A percentile compares a stretch with the other conserved stretches of the same genome.
Conservation (phyloP, 140 eudicot genomes). For the Cichorium intybus region DNA sequence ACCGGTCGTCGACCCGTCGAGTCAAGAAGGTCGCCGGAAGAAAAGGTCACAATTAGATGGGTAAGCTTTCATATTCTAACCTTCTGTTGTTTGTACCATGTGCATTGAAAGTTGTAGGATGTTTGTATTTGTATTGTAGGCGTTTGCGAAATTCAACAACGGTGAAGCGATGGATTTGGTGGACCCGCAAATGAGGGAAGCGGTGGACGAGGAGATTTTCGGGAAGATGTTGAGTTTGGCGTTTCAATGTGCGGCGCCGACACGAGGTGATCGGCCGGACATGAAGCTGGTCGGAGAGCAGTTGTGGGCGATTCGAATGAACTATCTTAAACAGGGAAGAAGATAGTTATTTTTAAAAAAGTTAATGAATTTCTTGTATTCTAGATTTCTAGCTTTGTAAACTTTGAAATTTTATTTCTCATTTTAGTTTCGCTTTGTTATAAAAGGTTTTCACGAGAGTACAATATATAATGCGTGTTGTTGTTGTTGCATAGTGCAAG, state of each 20-base stretch:
- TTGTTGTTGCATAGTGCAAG: slow-evolving; percentile 21
- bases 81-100: not conserved
- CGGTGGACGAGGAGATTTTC: slow-evolving; percentile 48
- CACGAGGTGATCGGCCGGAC: slow-evolving; percentile 82
- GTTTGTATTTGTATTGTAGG: slow-evolving; percentile 48
- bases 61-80: slow-evolving; percentile 40
- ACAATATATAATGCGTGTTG: slow-evolving; percentile 27
- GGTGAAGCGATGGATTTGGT: slow-evolving; percentile 59
- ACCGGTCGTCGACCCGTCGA: slow-evolving; percentile 98
- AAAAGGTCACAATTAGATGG: slow-evolving; percentile 89
- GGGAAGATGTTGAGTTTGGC: slow-evolving; percentile 69
- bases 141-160: slow-evolving; percentile 52
- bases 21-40: slow-evolving; percentile 50
- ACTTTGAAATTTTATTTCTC: not conserved
- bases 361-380: slow-evolving; percentile 7
- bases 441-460: slow-evolving; percentile 17
- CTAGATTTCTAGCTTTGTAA: slow-evolving; percentile 25
- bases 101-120: not conserved
- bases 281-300: slow-evolving; percentile 87
- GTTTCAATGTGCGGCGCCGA: slow-evolving; percentile 85
- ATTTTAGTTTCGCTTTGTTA: slow-evolving; percentile 17
- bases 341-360: slow-evolving; percentile 16
- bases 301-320: slow-evolving; percentile 85
- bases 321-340: slow-evolving; percentile 52
- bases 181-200: slow-evolving; percentile 73